These are phyloP conservation scores for Nakataea oryzae DNA, from an alignment of 2,329 filamentous ascomycete genomes.

Conservation along the genomic window DNA sequence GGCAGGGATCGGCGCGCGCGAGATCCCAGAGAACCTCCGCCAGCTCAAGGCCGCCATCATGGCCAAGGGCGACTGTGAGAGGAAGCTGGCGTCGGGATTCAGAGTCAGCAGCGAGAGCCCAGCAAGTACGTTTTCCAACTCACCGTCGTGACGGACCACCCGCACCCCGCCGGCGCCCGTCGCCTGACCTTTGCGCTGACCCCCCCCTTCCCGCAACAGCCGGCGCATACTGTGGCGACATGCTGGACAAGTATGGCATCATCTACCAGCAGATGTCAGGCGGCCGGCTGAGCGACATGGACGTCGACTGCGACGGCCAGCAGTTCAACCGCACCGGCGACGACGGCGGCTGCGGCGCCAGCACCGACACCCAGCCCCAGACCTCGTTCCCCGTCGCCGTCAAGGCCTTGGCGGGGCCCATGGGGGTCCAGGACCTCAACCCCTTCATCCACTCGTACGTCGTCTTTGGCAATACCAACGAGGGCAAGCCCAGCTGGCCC, in stretches of 20 bases:
- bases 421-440: slow-evolving; percentile 32
- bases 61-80: slow-evolving; percentile 16
- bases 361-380: slow-evolving; percentile 25
- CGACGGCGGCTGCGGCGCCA: slow-evolving; percentile 31
- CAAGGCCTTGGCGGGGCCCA: slow-evolving; percentile 7
- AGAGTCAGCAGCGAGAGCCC: slow-evolving; percentile 3
- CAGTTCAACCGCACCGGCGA: slow-evolving; percentile 23
- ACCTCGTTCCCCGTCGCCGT: slow-evolving; percentile 33
- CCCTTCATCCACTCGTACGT: slow-evolving; percentile 41
- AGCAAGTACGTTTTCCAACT: not conserved
- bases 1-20: slow-evolving; percentile 5
- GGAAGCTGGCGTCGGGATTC: slow-evolving; percentile 19
- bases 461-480: slow-evolving; percentile 36
- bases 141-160: not conserved
- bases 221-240: slow-evolving; percentile 32
- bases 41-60: slow-evolving; percentile 20
- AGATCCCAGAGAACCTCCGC: slow-evolving; percentile 15
- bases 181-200: not conserved
- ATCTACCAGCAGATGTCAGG: slow-evolving; percentile 32
- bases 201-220: slow-evolving; percentile 4
- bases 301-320: slow-evolving; percentile 47
- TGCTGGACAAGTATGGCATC: slow-evolving; percentile 18
- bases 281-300: slow-evolving; percentile 39
- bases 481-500: slow-evolving; percentile 19
- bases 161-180: not conserved